Conservation (phyloP, 2,329 filamentous ascomycete genomes). For the Didymella lethalis region DNA sequence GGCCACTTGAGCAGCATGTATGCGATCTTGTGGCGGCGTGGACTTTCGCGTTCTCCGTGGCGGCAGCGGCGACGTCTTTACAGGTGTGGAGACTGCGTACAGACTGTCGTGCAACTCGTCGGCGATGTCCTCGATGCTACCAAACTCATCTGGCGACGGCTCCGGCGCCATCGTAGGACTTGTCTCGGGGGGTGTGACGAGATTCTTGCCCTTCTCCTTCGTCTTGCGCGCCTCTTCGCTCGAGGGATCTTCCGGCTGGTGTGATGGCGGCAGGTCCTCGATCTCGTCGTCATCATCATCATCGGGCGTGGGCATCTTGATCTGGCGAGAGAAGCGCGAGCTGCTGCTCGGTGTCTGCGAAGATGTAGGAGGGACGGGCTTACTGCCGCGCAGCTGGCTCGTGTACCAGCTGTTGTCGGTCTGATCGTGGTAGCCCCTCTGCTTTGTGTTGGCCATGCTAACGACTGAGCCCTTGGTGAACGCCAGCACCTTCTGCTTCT, state of each 20-base stretch:
- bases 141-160: conserved; percentile 13
- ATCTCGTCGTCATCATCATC: conserved; percentile 34
- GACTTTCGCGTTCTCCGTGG: conserved; percentile 10
- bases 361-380: conserved; percentile 36
- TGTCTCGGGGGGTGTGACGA: conserved; percentile 44
- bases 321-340: conserved; percentile 36
- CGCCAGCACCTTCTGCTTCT: conserved; percentile 78
- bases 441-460: conserved; percentile 68
- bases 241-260: conserved; percentile 44
- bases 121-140: conserved; percentile 4
- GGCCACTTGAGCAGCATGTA: conserved; percentile 17
- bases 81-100: conserved; percentile 33
- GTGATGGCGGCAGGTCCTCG: conserved; percentile 43
- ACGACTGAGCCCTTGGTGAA: conserved; percentile 69
- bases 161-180: conserved; percentile 34
- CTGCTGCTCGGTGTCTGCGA: conserved; percentile 34
- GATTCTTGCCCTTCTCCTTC: conserved; percentile 20
- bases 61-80: conserved; percentile 9
- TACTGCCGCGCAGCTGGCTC: conserved; percentile 65
- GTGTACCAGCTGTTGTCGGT: conserved; percentile 85
- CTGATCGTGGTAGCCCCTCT: conserved; percentile 78
- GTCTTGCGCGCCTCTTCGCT: conserved; percentile 2
- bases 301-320: conserved; percentile 36
- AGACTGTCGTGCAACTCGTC: conserved; percentile 34
- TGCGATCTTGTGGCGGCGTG: conserved; percentile 12